A percentile compares a stretch with the other conserved stretches of the same genome.
Conservation (phyloP, 2,329 filamentous ascomycete species). For the Xylariomycetidae sp. region DNA sequence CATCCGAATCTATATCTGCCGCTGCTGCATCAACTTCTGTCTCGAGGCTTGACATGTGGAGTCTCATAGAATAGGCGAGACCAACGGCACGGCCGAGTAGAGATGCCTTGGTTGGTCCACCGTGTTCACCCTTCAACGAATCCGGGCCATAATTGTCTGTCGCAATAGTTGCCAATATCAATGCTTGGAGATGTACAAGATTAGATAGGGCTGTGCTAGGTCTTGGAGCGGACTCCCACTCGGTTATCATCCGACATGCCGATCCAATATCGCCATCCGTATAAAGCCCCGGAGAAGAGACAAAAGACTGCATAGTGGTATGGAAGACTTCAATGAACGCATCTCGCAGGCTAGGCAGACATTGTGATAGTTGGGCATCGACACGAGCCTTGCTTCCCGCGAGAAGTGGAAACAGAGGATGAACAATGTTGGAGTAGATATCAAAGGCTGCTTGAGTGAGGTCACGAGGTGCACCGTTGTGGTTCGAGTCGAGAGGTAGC, state of each 20-base stretch:
- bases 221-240: conserved; percentile 44
- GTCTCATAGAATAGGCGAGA: conserved; percentile 59
- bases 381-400: conserved; percentile 53
- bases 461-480: conserved; percentile 29
- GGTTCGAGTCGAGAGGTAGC: conserved; percentile 23
- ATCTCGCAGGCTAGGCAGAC: conserved; percentile 52
- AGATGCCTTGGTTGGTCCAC: conserved; percentile 45
- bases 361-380: conserved; percentile 51
- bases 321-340: conserved; percentile 63
- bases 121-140: conserved; percentile 34
- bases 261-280: conserved; percentile 38
- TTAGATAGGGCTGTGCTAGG: conserved; percentile 36
- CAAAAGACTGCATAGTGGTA: conserved; percentile 52
- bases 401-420: conserved; percentile 64
- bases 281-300: conserved; percentile 30
- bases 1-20: conserved; percentile 57
- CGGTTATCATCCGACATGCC: conserved; percentile 43
- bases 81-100: conserved; percentile 63
- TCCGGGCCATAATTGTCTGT: conserved; percentile 52
- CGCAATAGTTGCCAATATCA: conserved; percentile 63
- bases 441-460: conserved; percentile 42
- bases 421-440: conserved; percentile 58
- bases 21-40: conserved; percentile 35
- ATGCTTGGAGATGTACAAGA: conserved; percentile 60
- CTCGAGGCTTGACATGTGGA: conserved; percentile 43